Conservation (phyloP, 345 rosid species). For the Arabidopsis arenosa region DNA sequence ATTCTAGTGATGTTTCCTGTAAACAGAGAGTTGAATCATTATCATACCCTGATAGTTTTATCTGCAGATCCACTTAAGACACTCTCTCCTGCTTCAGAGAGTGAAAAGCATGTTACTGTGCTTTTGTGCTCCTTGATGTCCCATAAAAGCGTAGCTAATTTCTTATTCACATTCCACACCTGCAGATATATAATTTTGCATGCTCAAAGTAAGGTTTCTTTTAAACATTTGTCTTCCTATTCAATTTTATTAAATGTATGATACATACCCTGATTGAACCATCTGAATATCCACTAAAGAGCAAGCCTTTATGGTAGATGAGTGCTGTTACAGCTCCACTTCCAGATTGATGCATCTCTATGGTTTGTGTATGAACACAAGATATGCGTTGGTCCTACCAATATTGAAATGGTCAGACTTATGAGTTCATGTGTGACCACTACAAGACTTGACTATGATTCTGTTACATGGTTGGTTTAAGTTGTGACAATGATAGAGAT, state of each 20-base stretch:
- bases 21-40: slow-evolving; percentile 5
- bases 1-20: neutral
- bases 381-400: slow-evolving; percentile 76
- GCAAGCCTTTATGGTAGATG: slow-evolving; percentile 83
- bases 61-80: slow-evolving; percentile 90
- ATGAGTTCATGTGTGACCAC: neutral
- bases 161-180: slow-evolving; percentile 77
- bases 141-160: slow-evolving; percentile 64
- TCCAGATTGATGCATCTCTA: slow-evolving; percentile 62
- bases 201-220: neutral
- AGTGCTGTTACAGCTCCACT: slow-evolving; percentile 90
- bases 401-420: slow-evolving; percentile 3
- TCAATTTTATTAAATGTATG: neutral
- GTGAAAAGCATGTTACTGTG: slow-evolving; percentile 79
- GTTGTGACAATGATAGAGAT: neutral
- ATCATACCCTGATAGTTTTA: slow-evolving; percentile 70
- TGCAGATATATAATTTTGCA: slow-evolving; percentile 31
- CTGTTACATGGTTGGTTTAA: neutral
- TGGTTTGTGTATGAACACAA: slow-evolving; percentile 87
- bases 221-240: neutral
- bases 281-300: slow-evolving; percentile 81
- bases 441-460: slow-evolving; percentile 17
- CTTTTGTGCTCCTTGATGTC: slow-evolving; percentile 76
- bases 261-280: slow-evolving; percentile 76
- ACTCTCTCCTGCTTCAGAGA: slow-evolving; percentile 72